A percentile compares a stretch with the other conserved stretches of the same genome.
Evolutionary conservation across 2,329 filamentous ascomycete species (phyloP).

Genomic region (Clarireedia homoeocarpa): DNA sequence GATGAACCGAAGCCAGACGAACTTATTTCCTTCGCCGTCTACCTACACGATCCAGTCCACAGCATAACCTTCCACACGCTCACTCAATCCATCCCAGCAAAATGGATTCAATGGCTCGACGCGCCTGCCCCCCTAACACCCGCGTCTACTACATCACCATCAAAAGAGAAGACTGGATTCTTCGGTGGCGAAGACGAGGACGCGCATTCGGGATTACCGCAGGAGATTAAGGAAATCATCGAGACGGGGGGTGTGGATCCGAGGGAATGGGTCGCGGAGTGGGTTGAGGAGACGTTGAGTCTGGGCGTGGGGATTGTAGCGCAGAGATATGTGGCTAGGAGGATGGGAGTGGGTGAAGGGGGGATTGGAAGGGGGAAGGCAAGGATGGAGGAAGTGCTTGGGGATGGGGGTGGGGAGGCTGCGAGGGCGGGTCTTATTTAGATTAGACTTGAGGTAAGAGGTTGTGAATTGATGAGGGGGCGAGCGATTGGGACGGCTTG

Average conservation of each 20-base stretch:
- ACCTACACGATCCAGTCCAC: conserved; percentile 82
- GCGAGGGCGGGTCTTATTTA: conserved; percentile 46
- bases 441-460: conserved; percentile 13
- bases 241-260: conserved; percentile 72
- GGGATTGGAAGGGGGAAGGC: conserved; percentile 54
- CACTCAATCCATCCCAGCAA: conserved; percentile 73
- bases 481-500: background rate
- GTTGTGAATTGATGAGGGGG: background rate
- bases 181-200: conserved; percentile 35
- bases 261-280: conserved; percentile 94
- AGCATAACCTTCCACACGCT: conserved; percentile 78
- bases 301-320: conserved; percentile 79
- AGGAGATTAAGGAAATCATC: conserved; percentile 82
- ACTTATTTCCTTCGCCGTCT: conserved; percentile 65
- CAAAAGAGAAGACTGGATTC: conserved; percentile 23
- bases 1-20: conserved; percentile 47
- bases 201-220: conserved; percentile 50
- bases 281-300: conserved; percentile 81
- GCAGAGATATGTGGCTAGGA: conserved; percentile 85
- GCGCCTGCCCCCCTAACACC: conserved; percentile 53
- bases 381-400: conserved; percentile 46
- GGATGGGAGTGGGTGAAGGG: conserved; percentile 93
- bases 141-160: conserved; percentile 28
- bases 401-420: conserved; percentile 51
- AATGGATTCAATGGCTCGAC: conserved; percentile 91